Percentiles rank a stretch among this genome's conserved stretches.
Evolutionary conservation across 768 basidiomycete genomes (phyloP).

Genomic region (Hericium rajendrae): DNA sequence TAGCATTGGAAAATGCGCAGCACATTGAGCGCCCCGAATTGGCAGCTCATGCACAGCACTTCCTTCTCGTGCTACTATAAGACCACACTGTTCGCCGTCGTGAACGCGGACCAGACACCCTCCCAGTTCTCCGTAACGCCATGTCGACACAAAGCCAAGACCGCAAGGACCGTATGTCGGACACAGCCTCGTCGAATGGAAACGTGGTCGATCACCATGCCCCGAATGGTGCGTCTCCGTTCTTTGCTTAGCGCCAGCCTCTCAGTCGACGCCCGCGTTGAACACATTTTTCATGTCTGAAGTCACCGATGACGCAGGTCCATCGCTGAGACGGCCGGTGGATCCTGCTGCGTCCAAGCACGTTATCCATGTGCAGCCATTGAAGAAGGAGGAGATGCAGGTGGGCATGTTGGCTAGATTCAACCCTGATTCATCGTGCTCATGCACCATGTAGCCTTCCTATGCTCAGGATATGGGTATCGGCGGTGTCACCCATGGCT

Average conservation of each 20-base stretch:
- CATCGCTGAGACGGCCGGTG: not conserved
- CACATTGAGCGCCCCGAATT: too few species aligned
- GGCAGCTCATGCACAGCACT: too few species aligned
- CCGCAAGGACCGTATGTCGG: slow-evolving; percentile 7
- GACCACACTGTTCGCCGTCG: too few species aligned
- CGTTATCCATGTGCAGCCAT: slow-evolving; percentile 74
- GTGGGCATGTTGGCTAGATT: slow-evolving; percentile 25
- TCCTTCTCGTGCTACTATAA: too few species aligned
- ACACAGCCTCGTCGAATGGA: slow-evolving; percentile 3
- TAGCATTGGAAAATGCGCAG: too few species aligned
- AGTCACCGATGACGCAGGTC: slow-evolving; percentile 54
- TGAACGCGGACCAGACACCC: too few species aligned
- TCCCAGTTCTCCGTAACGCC: not conserved
- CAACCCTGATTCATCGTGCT: slow-evolving; percentile 3
- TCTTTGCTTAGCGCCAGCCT: not conserved
- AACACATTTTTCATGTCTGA: slow-evolving; percentile 10
- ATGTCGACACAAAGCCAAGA: slow-evolving; percentile 1
- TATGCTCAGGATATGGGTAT: slow-evolving; percentile 87
- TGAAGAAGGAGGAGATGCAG: slow-evolving; percentile 85
- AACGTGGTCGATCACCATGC: slow-evolving; percentile 15
- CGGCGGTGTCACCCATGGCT: slow-evolving; percentile 67
- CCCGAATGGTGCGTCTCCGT: slow-evolving; percentile 9
- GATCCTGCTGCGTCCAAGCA: slow-evolving; percentile 17
- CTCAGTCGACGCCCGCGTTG: not conserved
- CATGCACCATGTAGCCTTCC: slow-evolving; percentile 40